Evolutionary conservation across 2,329 filamentous ascomycete species (phyloP).

Genomic region (Aaosphaeria pasadenensis): DNA sequence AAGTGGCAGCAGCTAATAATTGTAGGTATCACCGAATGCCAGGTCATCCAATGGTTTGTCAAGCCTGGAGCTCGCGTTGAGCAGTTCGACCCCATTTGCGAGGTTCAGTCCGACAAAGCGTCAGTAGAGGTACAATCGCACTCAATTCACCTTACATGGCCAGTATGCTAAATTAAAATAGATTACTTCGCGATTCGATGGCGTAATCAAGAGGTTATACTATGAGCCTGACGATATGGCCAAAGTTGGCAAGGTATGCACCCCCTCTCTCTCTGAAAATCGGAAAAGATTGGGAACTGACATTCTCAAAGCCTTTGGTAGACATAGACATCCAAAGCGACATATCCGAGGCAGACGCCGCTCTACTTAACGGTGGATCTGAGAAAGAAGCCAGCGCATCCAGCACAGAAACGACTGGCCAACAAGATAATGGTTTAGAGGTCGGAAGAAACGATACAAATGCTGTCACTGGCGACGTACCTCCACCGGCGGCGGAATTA

Average conservation of each 20-base stretch:
- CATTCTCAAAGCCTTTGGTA: conserved; percentile 65
- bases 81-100: conserved; percentile 96
- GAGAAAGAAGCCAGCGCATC: conserved; percentile 9
- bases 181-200: conserved; percentile 94
- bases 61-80: conserved; percentile 92
- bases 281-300: conserved; percentile 10
- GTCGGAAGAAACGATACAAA: conserved; percentile 34
- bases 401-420: conserved; percentile 9
- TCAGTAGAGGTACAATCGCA: conserved; percentile 51
- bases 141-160: background rate
- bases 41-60: conserved; percentile 99
- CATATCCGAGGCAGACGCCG: conserved; percentile 60
- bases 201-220: conserved; percentile 92
- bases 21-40: conserved; percentile 91
- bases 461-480: conserved; percentile 13
- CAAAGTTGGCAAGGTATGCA: conserved; percentile 70
- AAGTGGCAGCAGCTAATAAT: background rate
- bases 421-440: conserved; percentile 23
- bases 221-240: conserved; percentile 97
- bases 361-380: conserved; percentile 34
- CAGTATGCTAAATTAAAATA: conserved; percentile 39
- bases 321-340: conserved; percentile 91
- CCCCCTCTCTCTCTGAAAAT: background rate
- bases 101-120: conserved; percentile 98
- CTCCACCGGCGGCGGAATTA: conserved; percentile 10